Evolutionary conservation across 1,284 basidiomycete species (phyloP).

Genomic region (Tilletia walkeri): DNA sequence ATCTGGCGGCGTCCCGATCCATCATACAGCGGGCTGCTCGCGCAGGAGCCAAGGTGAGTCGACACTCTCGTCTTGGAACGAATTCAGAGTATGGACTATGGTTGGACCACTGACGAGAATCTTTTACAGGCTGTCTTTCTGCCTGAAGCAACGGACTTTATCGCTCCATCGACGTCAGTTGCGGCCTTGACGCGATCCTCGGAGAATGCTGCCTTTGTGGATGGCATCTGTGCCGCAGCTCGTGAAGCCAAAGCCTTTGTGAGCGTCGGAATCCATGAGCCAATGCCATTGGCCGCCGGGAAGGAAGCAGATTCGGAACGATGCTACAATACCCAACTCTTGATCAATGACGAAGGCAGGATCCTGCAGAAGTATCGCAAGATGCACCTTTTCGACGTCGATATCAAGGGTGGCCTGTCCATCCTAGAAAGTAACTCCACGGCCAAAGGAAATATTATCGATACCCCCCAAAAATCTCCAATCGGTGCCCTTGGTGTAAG

Average conservation of each 20-base stretch:
- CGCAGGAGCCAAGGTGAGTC: slow-evolving; percentile 54
- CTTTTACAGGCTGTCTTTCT: slow-evolving; percentile 54
- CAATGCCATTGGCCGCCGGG: slow-evolving; percentile 32
- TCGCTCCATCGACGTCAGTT: slow-evolving; percentile 56
- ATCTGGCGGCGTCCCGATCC: slow-evolving; percentile 30
- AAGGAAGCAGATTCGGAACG: slow-evolving; percentile 33
- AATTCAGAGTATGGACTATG: not conserved
- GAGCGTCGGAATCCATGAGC: slow-evolving; percentile 60
- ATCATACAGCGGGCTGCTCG: slow-evolving; percentile 57
- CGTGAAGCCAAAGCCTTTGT: slow-evolving; percentile 57
- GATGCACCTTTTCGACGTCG: slow-evolving; percentile 62
- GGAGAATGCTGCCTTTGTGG: slow-evolving; percentile 50
- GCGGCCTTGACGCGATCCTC: slow-evolving; percentile 38
- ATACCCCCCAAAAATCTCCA: slow-evolving; percentile 49
- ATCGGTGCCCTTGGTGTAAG: slow-evolving; percentile 53
- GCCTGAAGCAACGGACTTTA: slow-evolving; percentile 62
- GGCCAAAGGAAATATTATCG: slow-evolving; percentile 54
- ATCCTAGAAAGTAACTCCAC: slow-evolving; percentile 56
- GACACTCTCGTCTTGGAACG: no score
- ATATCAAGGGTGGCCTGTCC: slow-evolving; percentile 54
- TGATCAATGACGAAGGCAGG: slow-evolving; percentile 57
- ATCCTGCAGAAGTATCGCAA: slow-evolving; percentile 58
- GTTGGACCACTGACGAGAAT: no score
- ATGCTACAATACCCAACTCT: slow-evolving; percentile 60
- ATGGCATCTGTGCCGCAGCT: slow-evolving; percentile 56